Evolutionary conservation across 2,329 filamentous ascomycete species (phyloP), one percentile per base, ranked within the genome.

Genomic region (Nothophoma quercina): DNA sequence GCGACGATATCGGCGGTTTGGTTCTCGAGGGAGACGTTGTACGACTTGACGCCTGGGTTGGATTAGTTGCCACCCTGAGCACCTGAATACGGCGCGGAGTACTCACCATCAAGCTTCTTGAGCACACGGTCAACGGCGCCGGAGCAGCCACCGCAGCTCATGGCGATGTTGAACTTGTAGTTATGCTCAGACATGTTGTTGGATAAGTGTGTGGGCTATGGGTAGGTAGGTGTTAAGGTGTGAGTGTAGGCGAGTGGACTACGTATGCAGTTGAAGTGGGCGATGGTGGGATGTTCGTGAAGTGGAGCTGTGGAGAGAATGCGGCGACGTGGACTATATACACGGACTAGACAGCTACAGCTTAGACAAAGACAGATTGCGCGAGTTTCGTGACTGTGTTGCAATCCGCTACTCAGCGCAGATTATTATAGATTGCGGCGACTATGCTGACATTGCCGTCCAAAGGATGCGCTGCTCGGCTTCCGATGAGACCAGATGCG

Each of bases 111-210:
- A 2, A 96, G 86, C 80, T 91, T 96, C 81, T 90, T 93, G 61
- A 99, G 86, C 36, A 97, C 92, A 44, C 92, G 85, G 78, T 96
- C 90, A 35, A 99, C 84, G 63, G 95, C 95, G 70, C 93, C 92
- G 36, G 93, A 97, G 87, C 95, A 99, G 75, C 95, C 95, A 73
- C 90, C 86, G 80, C 95, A 99, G 83, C 82, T 89, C 95, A 99
- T 99, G 77, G 81, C 83, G 76, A 98, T 86, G 78, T 93, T 88
- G 83, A 98, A 98, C 77, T 95, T 91, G 88, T 98, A 98, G 65
- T 86, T 90, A 82, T 96, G 91, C 26, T 53, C 50, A 55, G 73
- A 65, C 89, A 93, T 92, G 68, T 63, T 81, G 70, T 41, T 42
- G 49, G 36, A 44, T 43, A 39, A 39, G n/a, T 32, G 49, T 44